Conservation (phyloP, 495 filamentous ascomycete genomes). For the Talaromyces borbonicus region DNA sequence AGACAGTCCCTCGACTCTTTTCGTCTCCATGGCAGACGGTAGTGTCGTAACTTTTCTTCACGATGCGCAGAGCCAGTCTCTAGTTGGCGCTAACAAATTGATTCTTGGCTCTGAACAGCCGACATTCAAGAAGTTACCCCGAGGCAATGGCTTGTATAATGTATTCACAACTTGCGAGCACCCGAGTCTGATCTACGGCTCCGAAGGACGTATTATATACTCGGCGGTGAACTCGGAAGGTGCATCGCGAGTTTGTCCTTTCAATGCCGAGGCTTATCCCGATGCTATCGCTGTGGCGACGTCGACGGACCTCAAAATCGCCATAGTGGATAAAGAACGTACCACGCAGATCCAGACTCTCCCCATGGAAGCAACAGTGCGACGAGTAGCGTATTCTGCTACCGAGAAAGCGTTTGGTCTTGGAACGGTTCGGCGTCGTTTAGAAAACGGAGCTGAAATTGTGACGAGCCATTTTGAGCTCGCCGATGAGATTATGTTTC, state of each 20-base stretch:
- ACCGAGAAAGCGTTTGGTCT: conserved; percentile 74
- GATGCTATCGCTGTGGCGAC: conserved; percentile 74
- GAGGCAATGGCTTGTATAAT: conserved; percentile 53
- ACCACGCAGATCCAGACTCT: conserved; percentile 79
- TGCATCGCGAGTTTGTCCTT: conserved; percentile 67
- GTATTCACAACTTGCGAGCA: conserved; percentile 93
- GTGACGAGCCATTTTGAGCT: conserved; percentile 52
- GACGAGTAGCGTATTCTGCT: conserved; percentile 77
- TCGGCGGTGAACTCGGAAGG: conserved; percentile 92
- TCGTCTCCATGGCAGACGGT: conserved; percentile 92
- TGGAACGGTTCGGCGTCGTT: conserved; percentile 63
- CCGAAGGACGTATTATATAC: conserved; percentile 81
- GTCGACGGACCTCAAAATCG: conserved; percentile 64
- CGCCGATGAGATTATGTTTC: conserved; percentile 49
- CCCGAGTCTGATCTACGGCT: conserved; percentile 82
- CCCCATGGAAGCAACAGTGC: conserved; percentile 68
- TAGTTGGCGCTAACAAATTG: conserved; percentile 68
- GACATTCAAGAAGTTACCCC: conserved; percentile 65
- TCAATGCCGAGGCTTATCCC: conserved; percentile 74
- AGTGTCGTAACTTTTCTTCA: conserved; percentile 79
- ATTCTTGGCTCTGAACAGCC: conserved; percentile 81
- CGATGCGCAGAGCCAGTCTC: conserved; percentile 41
- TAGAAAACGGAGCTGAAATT: conserved; percentile 46
- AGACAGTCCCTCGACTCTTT: conserved; percentile 59
- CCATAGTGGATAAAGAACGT: conserved; percentile 70